Base-by-base conservation (phyloP, 495 filamentous ascomycete genomes). In the Lepidopterella palustris region DNA sequence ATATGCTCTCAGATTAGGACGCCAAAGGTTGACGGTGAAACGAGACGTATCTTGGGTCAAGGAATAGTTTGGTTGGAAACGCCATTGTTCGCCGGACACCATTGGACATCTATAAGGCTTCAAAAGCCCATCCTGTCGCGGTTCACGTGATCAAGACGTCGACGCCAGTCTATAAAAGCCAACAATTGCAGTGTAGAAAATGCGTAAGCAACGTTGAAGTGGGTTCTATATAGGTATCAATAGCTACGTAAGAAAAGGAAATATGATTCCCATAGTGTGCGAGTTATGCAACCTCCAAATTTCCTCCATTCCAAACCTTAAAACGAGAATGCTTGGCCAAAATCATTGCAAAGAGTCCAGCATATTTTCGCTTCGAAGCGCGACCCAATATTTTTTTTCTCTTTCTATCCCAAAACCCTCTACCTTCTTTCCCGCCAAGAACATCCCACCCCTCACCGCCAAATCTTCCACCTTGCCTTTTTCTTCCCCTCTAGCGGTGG, bases 391-490 rank as follows among this genome's bases (percentile, higher is more conserved):
- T 42, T 3, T 42, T 4, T 42, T 42, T 42, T 42, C 10, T 18
- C 35, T 35, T 35, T 35, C 31, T 15, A 6, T 15, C 31, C 31
- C n/a, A n/a, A n/a, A n/a, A n/a, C n/a, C n/a, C n/a, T n/a, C n/a
- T n/a, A n/a, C n/a, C n/a, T n/a, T n/a, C n/a, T n/a, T n/a, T n/a
- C n/a, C n/a, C n/a, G n/a, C n/a, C n/a, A 6, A 2, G 39, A 49
- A 49, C 45, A 1, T 3, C 2, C 2, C n/a, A 6, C 21, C 47
- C 5, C 47, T 50, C 47, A 60, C 60, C 53, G 47, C 64, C 64
- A 67, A 61, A 67, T 60, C 60, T 63, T 67, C 64, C 64, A 67
- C 53, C 45, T 62, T 10, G 24, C 53, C 57, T 45, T 63, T 58
- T 11, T 31, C 57, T 60, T 63, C 47, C 51, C 51, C 45, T 35